A percentile compares a stretch with the other conserved stretches of the same genome.
These are phyloP conservation scores for Alopecurus myosuroides DNA, from an alignment of 176 grass and related monocot genomes.

Conservation along the genomic window DNA sequence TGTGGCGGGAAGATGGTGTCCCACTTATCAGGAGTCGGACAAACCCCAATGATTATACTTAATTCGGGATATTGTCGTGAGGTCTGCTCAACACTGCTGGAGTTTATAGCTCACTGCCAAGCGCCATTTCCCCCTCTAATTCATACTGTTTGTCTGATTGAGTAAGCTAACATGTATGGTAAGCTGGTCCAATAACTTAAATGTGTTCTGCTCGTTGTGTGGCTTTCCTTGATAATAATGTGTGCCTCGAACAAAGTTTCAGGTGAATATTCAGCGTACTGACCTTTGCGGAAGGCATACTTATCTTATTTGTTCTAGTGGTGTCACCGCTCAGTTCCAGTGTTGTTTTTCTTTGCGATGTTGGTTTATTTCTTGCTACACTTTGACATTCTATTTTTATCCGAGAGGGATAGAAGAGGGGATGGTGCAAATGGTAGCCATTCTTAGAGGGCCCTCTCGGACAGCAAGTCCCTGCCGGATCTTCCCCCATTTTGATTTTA, in stretches of 20 bases:
- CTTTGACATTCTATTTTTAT: neutral
- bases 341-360: neutral
- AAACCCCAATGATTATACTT: slow-evolving; percentile 42
- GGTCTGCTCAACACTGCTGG: neutral
- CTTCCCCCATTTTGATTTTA: slow-evolving; percentile 22
- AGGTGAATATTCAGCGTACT: slow-evolving; percentile 30
- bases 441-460: slow-evolving; percentile 62
- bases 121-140: slow-evolving; percentile 12
- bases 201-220: neutral
- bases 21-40: slow-evolving; percentile 40
- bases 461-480: slow-evolving; percentile 21
- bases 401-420: slow-evolving; percentile 45
- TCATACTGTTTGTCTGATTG: neutral
- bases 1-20: slow-evolving; percentile 76
- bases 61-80: neutral
- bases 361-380: neutral
- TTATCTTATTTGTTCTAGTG: neutral
- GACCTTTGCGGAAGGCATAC: slow-evolving; percentile 19
- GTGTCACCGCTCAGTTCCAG: neutral
- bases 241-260: slow-evolving; percentile 6
- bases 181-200: too few relatives aligned
- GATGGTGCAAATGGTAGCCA: slow-evolving; percentile 51
- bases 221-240: neutral
- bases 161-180: neutral
- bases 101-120: neutral